Conservation (phyloP, 352 stramenopile species). For the Phytophthora pini region DNA sequence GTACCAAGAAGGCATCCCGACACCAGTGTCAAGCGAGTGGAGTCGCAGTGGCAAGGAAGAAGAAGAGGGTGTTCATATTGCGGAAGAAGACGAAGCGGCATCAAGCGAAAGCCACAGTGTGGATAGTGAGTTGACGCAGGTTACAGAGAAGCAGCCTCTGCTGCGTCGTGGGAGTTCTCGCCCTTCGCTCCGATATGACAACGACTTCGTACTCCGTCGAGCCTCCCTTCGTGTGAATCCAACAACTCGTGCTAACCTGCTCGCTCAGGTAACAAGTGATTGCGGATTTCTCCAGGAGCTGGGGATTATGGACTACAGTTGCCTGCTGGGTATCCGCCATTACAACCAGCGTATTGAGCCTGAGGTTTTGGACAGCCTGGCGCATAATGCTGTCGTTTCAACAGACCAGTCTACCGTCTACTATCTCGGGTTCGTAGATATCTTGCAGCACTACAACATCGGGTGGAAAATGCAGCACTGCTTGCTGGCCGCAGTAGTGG, state of each 20-base stretch:
- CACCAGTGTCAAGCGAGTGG: constrained; percentile 49
- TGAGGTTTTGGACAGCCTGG: constrained; percentile 56
- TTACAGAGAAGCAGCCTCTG: constrained; percentile 65
- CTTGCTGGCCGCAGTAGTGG: constrained; percentile 67
- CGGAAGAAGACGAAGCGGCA: constrained; percentile 33
- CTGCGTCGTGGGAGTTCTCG: constrained; percentile 61
- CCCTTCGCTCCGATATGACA: constrained; percentile 75
- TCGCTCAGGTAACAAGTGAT: constrained; percentile 85
- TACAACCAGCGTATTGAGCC: constrained; percentile 57
- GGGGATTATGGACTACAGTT: constrained; percentile 91
- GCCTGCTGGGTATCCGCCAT: constrained; percentile 75
- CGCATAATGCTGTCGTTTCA: constrained; percentile 84
- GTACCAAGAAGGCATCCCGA: constrained; percentile 47
- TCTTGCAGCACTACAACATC: constrained; percentile 87
- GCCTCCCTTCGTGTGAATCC: constrained; percentile 76
- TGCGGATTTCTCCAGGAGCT: constrained; percentile 87
- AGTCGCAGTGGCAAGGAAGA: constrained; percentile 42
- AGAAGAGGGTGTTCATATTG: constrained; percentile 19
- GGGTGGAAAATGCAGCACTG: constrained; percentile 88
- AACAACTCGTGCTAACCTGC: constrained; percentile 71
- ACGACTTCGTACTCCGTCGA: constrained; percentile 76
- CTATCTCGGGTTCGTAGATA: constrained; percentile 88
- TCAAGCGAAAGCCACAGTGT: constrained; percentile 38
- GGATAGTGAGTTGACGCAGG: constrained; percentile 39
- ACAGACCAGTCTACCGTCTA: constrained; percentile 75